A percentile compares a stretch with the other conserved stretches of the same genome.
These are phyloP conservation scores for Pelargonium nanum DNA, from an alignment of 345 rosid genomes.

Conservation along the genomic window DNA sequence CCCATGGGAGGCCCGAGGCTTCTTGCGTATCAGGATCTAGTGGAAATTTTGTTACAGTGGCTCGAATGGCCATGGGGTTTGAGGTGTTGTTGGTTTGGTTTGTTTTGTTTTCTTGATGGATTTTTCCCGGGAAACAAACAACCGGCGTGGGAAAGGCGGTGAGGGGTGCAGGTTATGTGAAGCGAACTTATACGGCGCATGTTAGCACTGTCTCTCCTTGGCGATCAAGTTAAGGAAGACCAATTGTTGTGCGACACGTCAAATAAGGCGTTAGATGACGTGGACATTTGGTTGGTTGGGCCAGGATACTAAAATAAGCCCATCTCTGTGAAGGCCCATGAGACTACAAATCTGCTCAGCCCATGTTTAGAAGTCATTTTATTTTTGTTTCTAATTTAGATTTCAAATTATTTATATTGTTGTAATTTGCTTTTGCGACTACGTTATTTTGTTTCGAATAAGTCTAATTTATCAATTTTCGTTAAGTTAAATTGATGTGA, in stretches of 20 bases:
- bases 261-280: background rate
- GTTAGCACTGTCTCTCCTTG: background rate
- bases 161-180: background rate
- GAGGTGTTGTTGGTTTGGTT: slow-evolving; percentile 1
- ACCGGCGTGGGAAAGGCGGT: background rate
- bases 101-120: too few relatives aligned
- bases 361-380: too few relatives aligned
- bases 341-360: too few relatives aligned
- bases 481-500: too few relatives aligned
- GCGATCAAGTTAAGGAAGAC: slow-evolving; percentile 2
- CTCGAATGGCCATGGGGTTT: slow-evolving; percentile 61
- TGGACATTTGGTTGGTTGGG: background rate
- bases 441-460: too few relatives aligned
- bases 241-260: slow-evolving; percentile 15
- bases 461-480: too few relatives aligned
- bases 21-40: slow-evolving; percentile 68
- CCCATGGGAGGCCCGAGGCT: slow-evolving; percentile 85
- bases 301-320: background rate
- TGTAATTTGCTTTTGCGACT: too few relatives aligned
- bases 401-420: too few relatives aligned
- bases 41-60: slow-evolving; percentile 76
- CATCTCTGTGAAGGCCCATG: background rate
- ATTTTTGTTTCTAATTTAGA: too few relatives aligned
- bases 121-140: slow-evolving; percentile 17
- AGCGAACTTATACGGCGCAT: background rate